Evolutionary conservation across 768 basidiomycete genomes (phyloP).

Genomic region (Tulasnella calospora): DNA sequence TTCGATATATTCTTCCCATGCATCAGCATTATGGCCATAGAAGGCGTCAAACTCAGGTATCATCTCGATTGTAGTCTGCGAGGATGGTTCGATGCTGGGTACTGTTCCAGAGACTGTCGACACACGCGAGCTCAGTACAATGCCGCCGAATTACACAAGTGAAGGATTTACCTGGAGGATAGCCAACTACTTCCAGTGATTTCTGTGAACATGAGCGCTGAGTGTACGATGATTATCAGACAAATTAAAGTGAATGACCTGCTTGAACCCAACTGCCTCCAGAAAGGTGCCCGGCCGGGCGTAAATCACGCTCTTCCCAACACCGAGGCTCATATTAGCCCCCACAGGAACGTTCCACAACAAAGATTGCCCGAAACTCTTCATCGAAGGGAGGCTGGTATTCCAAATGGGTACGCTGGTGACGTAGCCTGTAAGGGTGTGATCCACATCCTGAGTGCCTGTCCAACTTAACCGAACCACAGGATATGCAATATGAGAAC

Average conservation of each 20-base stretch:
- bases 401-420: neutral
- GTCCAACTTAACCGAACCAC: neutral
- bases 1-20: neutral
- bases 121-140: neutral
- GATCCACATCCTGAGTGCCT: neutral
- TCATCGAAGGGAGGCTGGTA: neutral
- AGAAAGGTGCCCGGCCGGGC: neutral
- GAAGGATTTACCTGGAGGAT: neutral
- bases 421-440: neutral
- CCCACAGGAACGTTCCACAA: neutral
- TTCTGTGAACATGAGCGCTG: neutral
- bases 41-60: neutral
- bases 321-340: neutral
- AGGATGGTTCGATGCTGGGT: neutral
- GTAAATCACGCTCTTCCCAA: neutral
- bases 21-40: neutral
- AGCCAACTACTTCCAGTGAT: neutral
- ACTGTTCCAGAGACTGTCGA: neutral
- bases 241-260: neutral
- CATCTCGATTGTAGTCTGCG: neutral
- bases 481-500: neutral
- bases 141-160: neutral
- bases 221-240: neutral
- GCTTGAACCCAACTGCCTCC: neutral
- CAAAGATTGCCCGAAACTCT: neutral